These are phyloP conservation scores for Diutina neorugosa DNA, from an alignment of 1,139 yeast species.

Conservation along the genomic window DNA sequence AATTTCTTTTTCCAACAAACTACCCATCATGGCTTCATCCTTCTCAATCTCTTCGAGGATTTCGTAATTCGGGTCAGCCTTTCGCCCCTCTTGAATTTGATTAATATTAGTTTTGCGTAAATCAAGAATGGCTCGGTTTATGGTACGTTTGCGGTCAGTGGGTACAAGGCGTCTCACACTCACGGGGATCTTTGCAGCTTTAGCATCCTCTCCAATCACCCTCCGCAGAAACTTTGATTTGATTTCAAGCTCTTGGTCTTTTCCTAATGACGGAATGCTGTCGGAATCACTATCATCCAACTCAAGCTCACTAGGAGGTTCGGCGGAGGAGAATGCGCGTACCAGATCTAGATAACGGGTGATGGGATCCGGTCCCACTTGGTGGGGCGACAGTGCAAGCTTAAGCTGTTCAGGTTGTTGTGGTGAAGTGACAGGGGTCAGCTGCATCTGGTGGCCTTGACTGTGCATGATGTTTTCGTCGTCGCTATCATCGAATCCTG, in stretches of 20 bases:
- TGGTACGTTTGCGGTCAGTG: not conserved
- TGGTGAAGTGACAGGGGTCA: not conserved
- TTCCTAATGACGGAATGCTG: not conserved
- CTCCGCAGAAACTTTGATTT: not conserved
- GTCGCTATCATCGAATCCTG: conserved; percentile 1
- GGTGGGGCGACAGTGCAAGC: not conserved
- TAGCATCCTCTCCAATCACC: not conserved
- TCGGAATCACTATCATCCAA: not conserved
- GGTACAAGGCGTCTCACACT: not conserved
- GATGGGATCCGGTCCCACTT: not conserved
- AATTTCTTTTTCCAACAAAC: conserved; percentile 49
- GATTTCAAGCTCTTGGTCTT: not conserved
- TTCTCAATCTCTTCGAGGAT: conserved; percentile 1
- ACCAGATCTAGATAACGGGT: not conserved
- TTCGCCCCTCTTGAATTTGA: not conserved
- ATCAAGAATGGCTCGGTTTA: not conserved
- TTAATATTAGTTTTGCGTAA: not conserved
- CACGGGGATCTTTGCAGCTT: not conserved
- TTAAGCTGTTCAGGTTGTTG: not conserved
- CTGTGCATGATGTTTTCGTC: not conserved
- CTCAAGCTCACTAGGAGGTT: not conserved
- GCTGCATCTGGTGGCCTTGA: not conserved
- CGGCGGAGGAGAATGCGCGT: not conserved
- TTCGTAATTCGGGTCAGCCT: not conserved
- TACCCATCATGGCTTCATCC: conserved; percentile 1